phyloP scores from a whole-genome alignment of 208 protist genomes.

The Trypanosoma caninum region DNA sequence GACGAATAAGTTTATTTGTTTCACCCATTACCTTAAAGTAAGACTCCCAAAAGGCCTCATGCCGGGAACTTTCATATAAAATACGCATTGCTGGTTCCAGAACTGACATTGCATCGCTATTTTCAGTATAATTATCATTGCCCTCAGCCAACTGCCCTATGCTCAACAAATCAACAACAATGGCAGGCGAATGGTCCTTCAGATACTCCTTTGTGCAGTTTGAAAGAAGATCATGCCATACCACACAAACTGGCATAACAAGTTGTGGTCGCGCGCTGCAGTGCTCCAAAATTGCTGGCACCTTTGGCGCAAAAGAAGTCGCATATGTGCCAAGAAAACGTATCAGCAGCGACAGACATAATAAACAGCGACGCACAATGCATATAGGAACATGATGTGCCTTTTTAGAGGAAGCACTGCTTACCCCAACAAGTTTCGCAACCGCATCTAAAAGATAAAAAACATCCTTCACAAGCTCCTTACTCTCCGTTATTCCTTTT shows the following conservation, averaged over 20 bases:
- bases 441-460: conserved; percentile 28
- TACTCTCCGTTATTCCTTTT: background rate
- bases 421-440: conserved; percentile 12
- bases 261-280: conserved; percentile 35
- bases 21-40: conserved; percentile 59
- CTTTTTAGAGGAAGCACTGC: background rate
- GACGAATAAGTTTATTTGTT: conserved; percentile 43
- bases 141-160: conserved; percentile 39
- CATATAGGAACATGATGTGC: conserved; percentile 22
- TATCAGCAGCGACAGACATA: conserved; percentile 55
- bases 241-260: conserved; percentile 35
- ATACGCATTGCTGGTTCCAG: conserved; percentile 34
- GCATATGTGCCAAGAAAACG: conserved; percentile 60
- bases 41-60: conserved; percentile 54
- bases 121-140: conserved; percentile 14
- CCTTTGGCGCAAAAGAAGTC: conserved; percentile 74
- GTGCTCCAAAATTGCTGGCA: conserved; percentile 64
- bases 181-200: conserved; percentile 52
- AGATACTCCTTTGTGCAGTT: conserved; percentile 67
- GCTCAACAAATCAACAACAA: conserved; percentile 70
- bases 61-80: conserved; percentile 35
- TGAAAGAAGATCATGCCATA: conserved; percentile 63
- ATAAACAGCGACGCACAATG: conserved; percentile 63
- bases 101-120: conserved; percentile 15
- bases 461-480: conserved; percentile 21